Base-by-base conservation (phyloP, 257 asterid species). In the Scutellaria galericulata region DNA sequence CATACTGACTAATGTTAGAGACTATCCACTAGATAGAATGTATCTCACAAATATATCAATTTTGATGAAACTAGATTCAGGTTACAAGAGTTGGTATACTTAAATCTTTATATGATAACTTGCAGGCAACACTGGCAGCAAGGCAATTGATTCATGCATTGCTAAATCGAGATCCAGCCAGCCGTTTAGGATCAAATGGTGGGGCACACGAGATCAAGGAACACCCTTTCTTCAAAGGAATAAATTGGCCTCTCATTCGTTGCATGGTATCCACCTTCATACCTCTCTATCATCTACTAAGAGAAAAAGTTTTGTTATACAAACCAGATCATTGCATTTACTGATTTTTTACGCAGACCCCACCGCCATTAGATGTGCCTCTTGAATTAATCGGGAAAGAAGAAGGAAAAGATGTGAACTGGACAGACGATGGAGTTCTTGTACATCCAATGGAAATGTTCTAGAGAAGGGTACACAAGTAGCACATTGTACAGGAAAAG, bases 171-270 rank as follows among this genome's bases (percentile, higher is more conserved):
- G 98, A 94, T 81, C 98, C 99, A 24, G 87, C 74, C 2, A 75
- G 78, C 70, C 98, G 99, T 55, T 70, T 94, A 77, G 99, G 99
- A 76, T 89, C 99, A 42, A 90, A 78, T 47, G 85, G 85, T 31
- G 99, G 99, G 57, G 97, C 99, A 66, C 84, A 83, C 68, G 97
- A 94, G 83, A 91, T 94, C 81, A 94, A 94, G 82, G 82, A 80
- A 56, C 98, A 94, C 67, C 85, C 96, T 63, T 94, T 91, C 88
- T 94, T 94, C 81, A 85, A 84, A 9, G 99, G 82, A 73, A 86
- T 94, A 70, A 83, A 85, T 60, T 94, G 98, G 98, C 95, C 99
- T 54, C 93, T 94, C 59, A 86, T 94, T 57, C 96, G 99, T 37
- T 75, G 91, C 93, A 91, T 85, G 99, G 99, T 93, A 88, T 6